Conservation (phyloP, 2,329 filamentous ascomycete species). For the Pseudocercospora crystallina region DNA sequence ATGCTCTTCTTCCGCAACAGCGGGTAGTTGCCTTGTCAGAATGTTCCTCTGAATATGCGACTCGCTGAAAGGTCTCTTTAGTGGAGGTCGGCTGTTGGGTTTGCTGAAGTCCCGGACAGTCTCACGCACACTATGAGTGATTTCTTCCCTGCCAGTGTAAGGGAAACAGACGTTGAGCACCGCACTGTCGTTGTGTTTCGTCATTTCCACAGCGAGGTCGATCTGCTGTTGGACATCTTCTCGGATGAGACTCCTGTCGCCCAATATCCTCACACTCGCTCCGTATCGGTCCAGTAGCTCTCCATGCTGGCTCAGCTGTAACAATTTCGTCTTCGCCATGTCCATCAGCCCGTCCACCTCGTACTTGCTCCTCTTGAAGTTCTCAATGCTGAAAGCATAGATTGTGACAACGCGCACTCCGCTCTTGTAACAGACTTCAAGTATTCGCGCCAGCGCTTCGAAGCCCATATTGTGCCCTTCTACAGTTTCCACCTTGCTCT, state of each 20-base stretch:
- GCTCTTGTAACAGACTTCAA: constrained; percentile 97
- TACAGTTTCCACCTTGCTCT: constrained; percentile 89
- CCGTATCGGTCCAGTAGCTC: constrained; percentile 92
- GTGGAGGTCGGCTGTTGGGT: constrained; percentile 46
- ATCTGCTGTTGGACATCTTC: constrained; percentile 86
- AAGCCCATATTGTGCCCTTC: constrained; percentile 96
- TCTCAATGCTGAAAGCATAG: constrained; percentile 98
- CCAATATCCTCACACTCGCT: constrained; percentile 79
- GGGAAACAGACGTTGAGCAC: constrained; percentile 95
- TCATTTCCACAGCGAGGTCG: constrained; percentile 81
- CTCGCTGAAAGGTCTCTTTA: constrained; percentile 75
- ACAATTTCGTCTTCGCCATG: constrained; percentile 91
- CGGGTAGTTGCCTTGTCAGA: constrained; percentile 49
- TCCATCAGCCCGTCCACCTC: constrained; percentile 98
- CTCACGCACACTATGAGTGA: constrained; percentile 81
- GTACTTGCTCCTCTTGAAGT: constrained; percentile 95
- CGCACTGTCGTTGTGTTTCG: constrained; percentile 75
- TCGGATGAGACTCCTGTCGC: constrained; percentile 78
- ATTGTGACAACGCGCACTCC: constrained; percentile 96
- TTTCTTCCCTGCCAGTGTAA: constrained; percentile 94
- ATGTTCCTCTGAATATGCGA: constrained; percentile 85
- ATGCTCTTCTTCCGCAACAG: constrained; percentile 37
- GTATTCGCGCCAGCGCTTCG: constrained; percentile 88
- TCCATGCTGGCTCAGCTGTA: constrained; percentile 88
- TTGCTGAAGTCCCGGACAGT: constrained; percentile 85